Percentiles rank a stretch among this genome's conserved stretches.
Conservation (phyloP, 2,329 filamentous ascomycete species). For the Cercospora berteroae region DNA sequence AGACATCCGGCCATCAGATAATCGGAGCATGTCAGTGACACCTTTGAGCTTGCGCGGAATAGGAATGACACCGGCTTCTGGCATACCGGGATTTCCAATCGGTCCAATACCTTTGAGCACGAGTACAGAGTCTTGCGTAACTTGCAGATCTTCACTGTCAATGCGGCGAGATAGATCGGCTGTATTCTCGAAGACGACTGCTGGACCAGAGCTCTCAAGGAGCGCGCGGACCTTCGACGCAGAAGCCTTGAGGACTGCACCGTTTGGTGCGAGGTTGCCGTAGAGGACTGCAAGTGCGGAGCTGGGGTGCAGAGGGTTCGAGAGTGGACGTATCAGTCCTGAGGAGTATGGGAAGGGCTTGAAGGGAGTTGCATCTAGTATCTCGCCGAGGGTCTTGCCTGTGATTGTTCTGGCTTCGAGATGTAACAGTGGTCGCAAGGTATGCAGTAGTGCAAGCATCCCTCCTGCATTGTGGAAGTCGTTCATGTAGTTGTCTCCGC, state of each 20-base stretch:
- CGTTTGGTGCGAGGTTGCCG: conserved; percentile 51
- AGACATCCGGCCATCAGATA: conserved; percentile 56
- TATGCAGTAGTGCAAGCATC: conserved; percentile 50
- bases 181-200: conserved; percentile 51
- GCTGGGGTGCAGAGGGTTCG: conserved; percentile 46
- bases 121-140: conserved; percentile 47
- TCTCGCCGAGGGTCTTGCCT: conserved; percentile 49
- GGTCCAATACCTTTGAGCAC: conserved; percentile 52
- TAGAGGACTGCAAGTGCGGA: conserved; percentile 49
- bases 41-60: conserved; percentile 53
- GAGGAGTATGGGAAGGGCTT: conserved; percentile 43
- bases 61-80: conserved; percentile 53
- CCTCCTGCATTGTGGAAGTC: conserved; percentile 56
- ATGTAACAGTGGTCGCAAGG: conserved; percentile 47
- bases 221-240: conserved; percentile 50
- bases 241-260: conserved; percentile 52
- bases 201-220: conserved; percentile 46
- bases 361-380: conserved; percentile 46
- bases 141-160: conserved; percentile 46
- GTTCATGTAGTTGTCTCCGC: conserved; percentile 56
- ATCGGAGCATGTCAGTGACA: conserved; percentile 53
- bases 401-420: conserved; percentile 49
- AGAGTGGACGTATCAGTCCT: conserved; percentile 46
- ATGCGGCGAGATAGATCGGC: conserved; percentile 48
- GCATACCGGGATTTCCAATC: conserved; percentile 54